Evolutionary conservation across 2,329 filamentous ascomycete species (phyloP).

Genomic region (Venturia effusa): DNA sequence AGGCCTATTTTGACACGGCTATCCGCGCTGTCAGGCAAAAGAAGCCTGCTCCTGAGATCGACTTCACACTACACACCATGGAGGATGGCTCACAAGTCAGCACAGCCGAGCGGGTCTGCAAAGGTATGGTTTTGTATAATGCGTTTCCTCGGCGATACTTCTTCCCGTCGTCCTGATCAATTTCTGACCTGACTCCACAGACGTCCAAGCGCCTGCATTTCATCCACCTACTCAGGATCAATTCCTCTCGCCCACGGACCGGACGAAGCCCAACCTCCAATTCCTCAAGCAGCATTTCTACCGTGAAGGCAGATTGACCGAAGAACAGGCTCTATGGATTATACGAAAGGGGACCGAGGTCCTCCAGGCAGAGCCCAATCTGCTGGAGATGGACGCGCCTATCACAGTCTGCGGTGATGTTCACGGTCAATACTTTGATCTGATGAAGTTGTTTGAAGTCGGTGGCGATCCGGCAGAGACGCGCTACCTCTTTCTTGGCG

Average conservation of each 20-base stretch:
- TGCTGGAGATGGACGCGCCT: conserved; percentile 97
- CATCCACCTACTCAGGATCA: conserved; percentile 85
- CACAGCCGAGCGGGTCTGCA: conserved; percentile 92
- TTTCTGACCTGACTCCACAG: conserved; percentile 36
- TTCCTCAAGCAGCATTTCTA: conserved; percentile 99
- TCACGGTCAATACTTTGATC: conserved; percentile 96
- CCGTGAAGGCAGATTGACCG: conserved; percentile 88
- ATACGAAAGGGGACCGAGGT: conserved; percentile 80
- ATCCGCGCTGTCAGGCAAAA: conserved; percentile 88
- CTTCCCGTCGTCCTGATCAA: background rate
- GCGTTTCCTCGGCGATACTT: background rate
- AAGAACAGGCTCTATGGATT: conserved; percentile 96
- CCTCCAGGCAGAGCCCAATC: conserved; percentile 80
- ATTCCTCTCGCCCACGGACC: conserved; percentile 82
- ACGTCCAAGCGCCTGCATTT: conserved; percentile 95
- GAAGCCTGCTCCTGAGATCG: conserved; percentile 92
- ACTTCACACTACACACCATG: conserved; percentile 97
- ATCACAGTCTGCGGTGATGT: conserved; percentile 98
- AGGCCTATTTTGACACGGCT: conserved; percentile 63
- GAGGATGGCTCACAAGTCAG: conserved; percentile 93
- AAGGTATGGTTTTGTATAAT: conserved; percentile 53
- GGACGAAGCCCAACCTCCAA: conserved; percentile 77
- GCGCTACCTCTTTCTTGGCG: conserved; percentile 89
- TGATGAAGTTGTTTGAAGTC: conserved; percentile 99
- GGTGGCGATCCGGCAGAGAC: conserved; percentile 95